Evolutionary conservation across 257 asterid genomes (phyloP).

Genomic region (Dorcoceras hygrometricum): DNA sequence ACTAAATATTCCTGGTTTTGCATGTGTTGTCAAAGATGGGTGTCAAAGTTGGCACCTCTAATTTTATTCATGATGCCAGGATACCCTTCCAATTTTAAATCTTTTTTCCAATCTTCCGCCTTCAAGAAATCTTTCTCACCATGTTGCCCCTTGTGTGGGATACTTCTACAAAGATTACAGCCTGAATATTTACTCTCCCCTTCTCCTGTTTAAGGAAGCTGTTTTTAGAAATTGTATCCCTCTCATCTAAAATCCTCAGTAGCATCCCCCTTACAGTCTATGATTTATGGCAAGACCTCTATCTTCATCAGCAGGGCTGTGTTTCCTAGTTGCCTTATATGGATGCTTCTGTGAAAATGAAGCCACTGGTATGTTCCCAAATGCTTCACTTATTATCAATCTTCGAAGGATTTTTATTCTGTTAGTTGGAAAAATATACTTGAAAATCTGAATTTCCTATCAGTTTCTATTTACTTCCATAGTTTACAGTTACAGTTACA

Average conservation of each 20-base stretch:
- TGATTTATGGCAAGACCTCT: conserved; percentile 13
- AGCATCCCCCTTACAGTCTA: conserved; percentile 2
- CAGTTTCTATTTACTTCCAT: too few species aligned
- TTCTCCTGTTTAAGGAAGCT: conserved; percentile 42
- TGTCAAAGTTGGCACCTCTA: conserved; percentile 49
- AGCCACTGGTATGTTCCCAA: conserved; percentile 3
- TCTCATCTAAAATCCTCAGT: background rate
- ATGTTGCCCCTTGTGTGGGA: conserved; percentile 82
- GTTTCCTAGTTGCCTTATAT: background rate
- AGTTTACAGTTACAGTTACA: too few species aligned
- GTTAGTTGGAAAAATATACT: background rate
- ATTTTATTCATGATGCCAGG: conserved; percentile 43
- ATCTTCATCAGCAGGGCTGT: background rate
- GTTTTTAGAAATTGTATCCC: background rate
- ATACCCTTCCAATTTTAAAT: conserved; percentile 48
- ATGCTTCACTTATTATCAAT: background rate
- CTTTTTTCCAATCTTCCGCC: conserved; percentile 28
- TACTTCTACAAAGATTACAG: conserved; percentile 66
- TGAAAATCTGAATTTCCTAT: background rate
- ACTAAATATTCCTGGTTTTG: conserved; percentile 73
- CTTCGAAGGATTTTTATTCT: background rate
- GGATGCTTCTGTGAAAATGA: background rate
- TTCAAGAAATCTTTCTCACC: conserved; percentile 41
- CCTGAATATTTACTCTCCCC: conserved; percentile 70
- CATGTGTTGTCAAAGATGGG: conserved; percentile 58